Conservation (phyloP, 2,329 filamentous ascomycete genomes). For the Epichloe gansuensis region DNA sequence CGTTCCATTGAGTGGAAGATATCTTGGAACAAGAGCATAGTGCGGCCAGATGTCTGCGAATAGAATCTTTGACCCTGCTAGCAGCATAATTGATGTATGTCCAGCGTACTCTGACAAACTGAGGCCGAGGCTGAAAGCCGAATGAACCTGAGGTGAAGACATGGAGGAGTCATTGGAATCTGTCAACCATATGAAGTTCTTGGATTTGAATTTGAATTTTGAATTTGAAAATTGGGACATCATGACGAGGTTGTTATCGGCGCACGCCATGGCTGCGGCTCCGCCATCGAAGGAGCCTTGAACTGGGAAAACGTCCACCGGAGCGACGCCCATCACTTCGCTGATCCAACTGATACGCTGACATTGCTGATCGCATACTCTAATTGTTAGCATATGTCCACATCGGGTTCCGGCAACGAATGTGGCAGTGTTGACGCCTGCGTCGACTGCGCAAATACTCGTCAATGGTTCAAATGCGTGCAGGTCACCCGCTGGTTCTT, state of each 20-base stretch:
- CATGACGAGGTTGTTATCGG: slow-evolving; percentile 33
- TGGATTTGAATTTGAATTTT: slow-evolving; percentile 23
- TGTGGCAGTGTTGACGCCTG: slow-evolving; percentile 15
- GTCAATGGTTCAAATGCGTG: slow-evolving; percentile 28
- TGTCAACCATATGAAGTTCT: slow-evolving; percentile 37
- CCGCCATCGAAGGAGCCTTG: slow-evolving; percentile 13
- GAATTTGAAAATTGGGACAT: slow-evolving; percentile 24
- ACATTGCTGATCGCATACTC: slow-evolving; percentile 9
- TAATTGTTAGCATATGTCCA: slow-evolving; percentile 35
- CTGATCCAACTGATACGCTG: slow-evolving; percentile 15
- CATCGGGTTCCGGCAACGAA: slow-evolving; percentile 37
- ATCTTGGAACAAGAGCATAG: slow-evolving; percentile 35
- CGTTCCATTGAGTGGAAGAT: slow-evolving; percentile 32
- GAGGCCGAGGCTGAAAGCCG: slow-evolving; percentile 29
- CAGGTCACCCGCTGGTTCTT: background rate
- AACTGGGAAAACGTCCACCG: slow-evolving; percentile 21
- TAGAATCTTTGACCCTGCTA: slow-evolving; percentile 37
- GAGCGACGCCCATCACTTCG: slow-evolving; percentile 24
- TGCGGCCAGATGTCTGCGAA: slow-evolving; percentile 38
- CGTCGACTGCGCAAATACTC: slow-evolving; percentile 26
- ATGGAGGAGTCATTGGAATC: slow-evolving; percentile 34
- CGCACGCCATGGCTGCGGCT: slow-evolving; percentile 30
- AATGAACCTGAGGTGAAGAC: slow-evolving; percentile 34
- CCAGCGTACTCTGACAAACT: slow-evolving; percentile 25
- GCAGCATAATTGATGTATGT: slow-evolving; percentile 33